Conservation (phyloP, 257 asterid genomes). For the Galeopsis tetrahit region DNA sequence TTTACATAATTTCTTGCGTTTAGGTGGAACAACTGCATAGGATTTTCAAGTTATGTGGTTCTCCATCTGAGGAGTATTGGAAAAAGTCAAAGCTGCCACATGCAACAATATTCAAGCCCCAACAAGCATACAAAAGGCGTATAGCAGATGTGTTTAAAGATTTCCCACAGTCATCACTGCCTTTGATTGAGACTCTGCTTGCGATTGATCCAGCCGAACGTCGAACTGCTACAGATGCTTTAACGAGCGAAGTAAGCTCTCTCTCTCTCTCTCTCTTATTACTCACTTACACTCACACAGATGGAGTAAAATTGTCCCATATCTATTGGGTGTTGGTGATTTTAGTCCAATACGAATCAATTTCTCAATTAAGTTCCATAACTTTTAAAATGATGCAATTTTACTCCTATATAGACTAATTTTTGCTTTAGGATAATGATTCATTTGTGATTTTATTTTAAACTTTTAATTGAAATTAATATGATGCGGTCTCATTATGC, state of each 20-base stretch:
- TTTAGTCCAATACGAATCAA: too few relatives aligned
- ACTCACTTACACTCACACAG: not conserved
- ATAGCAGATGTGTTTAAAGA: constrained; percentile 51
- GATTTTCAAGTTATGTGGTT: constrained; percentile 69
- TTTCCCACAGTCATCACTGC: constrained; percentile 50
- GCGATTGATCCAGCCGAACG: constrained; percentile 57
- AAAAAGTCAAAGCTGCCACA: constrained; percentile 51
- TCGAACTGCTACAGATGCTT: constrained; percentile 58
- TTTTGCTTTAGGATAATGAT: too few relatives aligned
- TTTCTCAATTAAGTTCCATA: too few relatives aligned
- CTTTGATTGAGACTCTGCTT: constrained; percentile 52
- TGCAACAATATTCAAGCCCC: constrained; percentile 55
- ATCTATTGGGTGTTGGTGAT: too few relatives aligned
- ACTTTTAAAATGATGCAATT: too few relatives aligned
- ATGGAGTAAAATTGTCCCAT: not conserved
- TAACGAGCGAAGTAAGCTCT: constrained; percentile 51
- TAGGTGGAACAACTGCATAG: constrained; percentile 72
- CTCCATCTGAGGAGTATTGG: constrained; percentile 71
- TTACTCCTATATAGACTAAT: too few relatives aligned
- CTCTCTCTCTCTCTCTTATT: constrained; percentile 4
- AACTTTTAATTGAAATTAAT: too few relatives aligned
- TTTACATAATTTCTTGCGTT: constrained; percentile 25
- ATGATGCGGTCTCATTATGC: too few relatives aligned
- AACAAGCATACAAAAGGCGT: constrained; percentile 50
- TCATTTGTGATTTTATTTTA: too few relatives aligned